Evolutionary conservation across 2,329 filamentous ascomycete genomes (phyloP).

Genomic region (Colletotrichum shisoi): DNA sequence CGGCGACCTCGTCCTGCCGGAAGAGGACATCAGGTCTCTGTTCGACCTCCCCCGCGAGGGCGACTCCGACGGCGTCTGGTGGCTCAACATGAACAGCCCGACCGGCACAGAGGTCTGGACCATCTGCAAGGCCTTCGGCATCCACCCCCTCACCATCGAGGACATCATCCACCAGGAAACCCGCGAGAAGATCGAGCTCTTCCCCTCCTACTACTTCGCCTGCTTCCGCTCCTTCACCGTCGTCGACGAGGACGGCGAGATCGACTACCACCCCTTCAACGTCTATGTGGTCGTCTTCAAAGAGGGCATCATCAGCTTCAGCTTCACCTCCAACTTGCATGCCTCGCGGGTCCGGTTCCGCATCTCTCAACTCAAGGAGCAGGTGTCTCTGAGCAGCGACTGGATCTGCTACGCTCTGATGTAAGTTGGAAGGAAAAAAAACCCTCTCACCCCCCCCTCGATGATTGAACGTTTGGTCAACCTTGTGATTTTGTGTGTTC

Average conservation of each 20-base stretch:
- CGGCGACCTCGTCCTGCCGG: slow-evolving; percentile 85
- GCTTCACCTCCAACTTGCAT: slow-evolving; percentile 86
- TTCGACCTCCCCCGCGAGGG: slow-evolving; percentile 73
- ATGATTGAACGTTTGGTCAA: no score
- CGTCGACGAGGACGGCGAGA: slow-evolving; percentile 77
- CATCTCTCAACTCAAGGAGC: slow-evolving; percentile 92
- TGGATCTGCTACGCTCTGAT: slow-evolving; percentile 99
- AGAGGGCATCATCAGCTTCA: slow-evolving; percentile 93
- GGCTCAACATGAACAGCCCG: slow-evolving; percentile 92
- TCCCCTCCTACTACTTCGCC: slow-evolving; percentile 97
- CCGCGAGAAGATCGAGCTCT: slow-evolving; percentile 97
- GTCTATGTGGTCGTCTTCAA: slow-evolving; percentile 97
- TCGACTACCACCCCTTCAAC: slow-evolving; percentile 92
- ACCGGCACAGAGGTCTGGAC: slow-evolving; percentile 86
- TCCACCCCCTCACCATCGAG: slow-evolving; percentile 94
- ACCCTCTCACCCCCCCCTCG: no score
- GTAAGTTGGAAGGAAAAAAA: no score
- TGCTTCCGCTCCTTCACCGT: slow-evolving; percentile 91
- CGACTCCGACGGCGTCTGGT: slow-evolving; percentile 84
- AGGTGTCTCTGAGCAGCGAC: slow-evolving; percentile 91
- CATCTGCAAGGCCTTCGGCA: slow-evolving; percentile 91
- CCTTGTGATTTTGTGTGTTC: not conserved
- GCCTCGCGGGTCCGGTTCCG: slow-evolving; percentile 87
- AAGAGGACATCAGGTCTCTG: slow-evolving; percentile 85
- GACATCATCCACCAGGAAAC: slow-evolving; percentile 95